A percentile compares a stretch with the other conserved stretches of the same genome.
Conservation (phyloP, 1,139 yeast species). For the Pneumocystis oryctolagi region DNA sequence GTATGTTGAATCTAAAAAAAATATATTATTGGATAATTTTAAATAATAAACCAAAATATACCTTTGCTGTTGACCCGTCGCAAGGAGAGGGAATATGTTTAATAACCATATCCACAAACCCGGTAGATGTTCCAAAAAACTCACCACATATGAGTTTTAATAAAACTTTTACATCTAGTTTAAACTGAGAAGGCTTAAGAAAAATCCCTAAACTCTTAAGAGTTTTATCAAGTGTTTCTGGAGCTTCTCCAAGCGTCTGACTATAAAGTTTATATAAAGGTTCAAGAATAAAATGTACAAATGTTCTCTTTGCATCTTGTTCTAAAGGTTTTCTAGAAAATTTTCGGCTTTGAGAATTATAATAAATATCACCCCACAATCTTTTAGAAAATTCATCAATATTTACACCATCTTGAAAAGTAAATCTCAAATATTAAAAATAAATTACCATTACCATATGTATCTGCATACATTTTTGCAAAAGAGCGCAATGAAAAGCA, state of each 20-base stretch:
- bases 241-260: conserved; percentile 38
- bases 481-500: conserved; percentile 56
- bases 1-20: neutral
- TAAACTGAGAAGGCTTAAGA: conserved; percentile 21
- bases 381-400: conserved; percentile 34
- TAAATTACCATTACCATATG: conserved; percentile 13
- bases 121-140: conserved; percentile 40
- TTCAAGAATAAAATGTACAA: conserved; percentile 52
- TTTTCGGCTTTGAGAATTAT: conserved; percentile 29
- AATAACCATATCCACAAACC: conserved; percentile 40
- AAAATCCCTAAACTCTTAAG: conserved; percentile 29
- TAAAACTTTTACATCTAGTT: conserved; percentile 42
- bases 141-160: conserved; percentile 39
- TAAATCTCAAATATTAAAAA: neutral
- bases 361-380: conserved; percentile 70
- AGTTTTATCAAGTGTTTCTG: conserved; percentile 29
- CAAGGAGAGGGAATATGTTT: conserved; percentile 31
- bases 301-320: conserved; percentile 34
- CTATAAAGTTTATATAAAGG: conserved; percentile 64
- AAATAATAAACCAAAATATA: conserved; percentile 14
- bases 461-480: conserved; percentile 37
- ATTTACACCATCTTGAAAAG: conserved; percentile 23
- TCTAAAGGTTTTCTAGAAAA: conserved; percentile 32
- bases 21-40: neutral
- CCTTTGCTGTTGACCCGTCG: conserved; percentile 21